phyloP scores from a whole-genome alignment of 225 moss, liverwort and hornwort species.

The Climacium dendroides region DNA sequence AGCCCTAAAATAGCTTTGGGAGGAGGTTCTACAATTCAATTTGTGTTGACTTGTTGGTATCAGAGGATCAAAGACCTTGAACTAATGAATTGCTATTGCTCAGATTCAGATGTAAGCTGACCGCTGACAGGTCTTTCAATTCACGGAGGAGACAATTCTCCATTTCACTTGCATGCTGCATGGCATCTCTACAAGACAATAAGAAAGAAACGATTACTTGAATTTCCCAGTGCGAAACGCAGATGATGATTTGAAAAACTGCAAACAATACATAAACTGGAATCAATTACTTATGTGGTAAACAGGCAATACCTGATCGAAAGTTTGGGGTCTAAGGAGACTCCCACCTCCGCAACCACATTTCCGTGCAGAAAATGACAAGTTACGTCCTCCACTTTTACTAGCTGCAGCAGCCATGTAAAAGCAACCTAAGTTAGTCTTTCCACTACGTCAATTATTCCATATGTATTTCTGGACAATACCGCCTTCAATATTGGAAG shows the following conservation, averaged over 20 bases:
- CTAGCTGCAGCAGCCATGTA: conserved; percentile 43
- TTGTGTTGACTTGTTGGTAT: background rate
- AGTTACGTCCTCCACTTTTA: conserved; percentile 59
- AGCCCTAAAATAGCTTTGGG: background rate
- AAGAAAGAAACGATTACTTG: background rate
- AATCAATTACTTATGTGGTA: background rate
- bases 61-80: background rate
- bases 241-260: background rate
- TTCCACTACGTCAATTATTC: background rate
- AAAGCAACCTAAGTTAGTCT: background rate
- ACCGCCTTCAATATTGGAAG: background rate
- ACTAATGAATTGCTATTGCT: conserved; percentile 1
- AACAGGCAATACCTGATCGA: conserved; percentile 52
- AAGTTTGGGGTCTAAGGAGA: conserved; percentile 58
- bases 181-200: conserved; percentile 49
- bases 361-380: conserved; percentile 82
- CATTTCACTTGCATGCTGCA: conserved; percentile 54
- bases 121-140: conserved; percentile 55
- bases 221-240: background rate
- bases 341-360: conserved; percentile 79
- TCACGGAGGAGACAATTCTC: conserved; percentile 46
- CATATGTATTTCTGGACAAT: background rate
- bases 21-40: background rate
- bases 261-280: background rate
- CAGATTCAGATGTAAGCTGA: conserved; percentile 65